Evolutionary conservation across 495 filamentous ascomycete species (phyloP), one percentile per base, ranked within the genome.

Genomic region (Cryomyces antarcticus): DNA sequence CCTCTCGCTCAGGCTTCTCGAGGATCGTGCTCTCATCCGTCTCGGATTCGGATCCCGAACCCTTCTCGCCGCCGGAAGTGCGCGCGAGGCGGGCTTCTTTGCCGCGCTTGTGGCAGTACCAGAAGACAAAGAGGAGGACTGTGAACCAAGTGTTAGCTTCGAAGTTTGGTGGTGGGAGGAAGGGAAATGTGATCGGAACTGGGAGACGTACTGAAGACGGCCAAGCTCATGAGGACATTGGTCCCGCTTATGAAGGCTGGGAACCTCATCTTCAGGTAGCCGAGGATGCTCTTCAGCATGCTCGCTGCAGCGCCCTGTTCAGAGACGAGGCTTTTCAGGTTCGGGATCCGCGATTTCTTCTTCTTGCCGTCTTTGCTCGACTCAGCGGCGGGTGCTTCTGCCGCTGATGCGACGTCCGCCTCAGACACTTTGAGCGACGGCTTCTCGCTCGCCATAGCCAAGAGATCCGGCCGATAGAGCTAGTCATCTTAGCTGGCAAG

Each of bases 61-160:
- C 27, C 38, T 39, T 17, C 27, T 12, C 27, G 7, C 7, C 38
- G 9, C 9, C 9, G 7, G 9, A 7, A 9, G 11, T 28, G 9
- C 27, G 9, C n/a, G 45, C 82, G 1, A 94, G 66, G 31, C 89
- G 67, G 10, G 75, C 75, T 61, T 97, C 89, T 11, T 73, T 72
- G 31, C 89, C 89, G 10, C 89, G 75, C 58, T 94, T 94, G 57
- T 95, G 81, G 59, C 83, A 95, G 57, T 97, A 97, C 88, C 88
- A 97, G 46, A 96, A 72, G 40, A 88, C 81, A 55, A 87, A 83
- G 30, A 97, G 61, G 9, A 97, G 65, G 46, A 95, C 81, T 86
- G 48, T 42, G 12, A 2, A 33, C 24, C 24, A 36, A 27, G 38
- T 10, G 17, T 24, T 24, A 24, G 17, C 17, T 24, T 24, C 17